Evolutionary conservation across 2,329 filamentous ascomycete genomes (phyloP), one percentile per base, ranked within the genome.

Genomic region (Penicillium sclerotigenum): DNA sequence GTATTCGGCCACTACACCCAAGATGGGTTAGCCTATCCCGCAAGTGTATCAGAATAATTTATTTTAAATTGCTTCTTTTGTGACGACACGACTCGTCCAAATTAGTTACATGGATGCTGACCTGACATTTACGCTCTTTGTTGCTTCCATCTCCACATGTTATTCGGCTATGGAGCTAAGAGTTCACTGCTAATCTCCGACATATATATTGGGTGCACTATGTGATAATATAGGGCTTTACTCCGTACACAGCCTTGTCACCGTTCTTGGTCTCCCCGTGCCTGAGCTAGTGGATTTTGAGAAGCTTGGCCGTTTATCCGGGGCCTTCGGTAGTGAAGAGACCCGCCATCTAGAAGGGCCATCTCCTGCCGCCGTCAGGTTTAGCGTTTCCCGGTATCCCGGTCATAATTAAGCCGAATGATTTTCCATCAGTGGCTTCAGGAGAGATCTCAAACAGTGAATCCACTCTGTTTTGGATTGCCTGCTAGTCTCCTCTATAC

Each of bases 381-480:
- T 43, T 49, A 58, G 46, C 34, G 42, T 42, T 42, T 49, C 47
- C 50, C 42, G 57, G 41, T 43, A 40, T 42, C 38, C 37, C 33
- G 43, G 45, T 43, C 52, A 52, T 28, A 51, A 53, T 54, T 26
- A 43, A 47, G 37, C 29, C 38, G 52, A 56, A 45, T 16, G 7
- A 26, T 26, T 11, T 41, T 40, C 42, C 47, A 36, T 33, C n/a
- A 41, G 42, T 42, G 40, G 41, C 18, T 46, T 9, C 20, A 31
- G n/a, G 36, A 37, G 29, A 36, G 40, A 43, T 33, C 49, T 54
- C 26, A 53, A 57, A 57, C 42, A 46, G 28, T 22, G 56, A 58
- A 52, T 20, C 60, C 59, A 62, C 62, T 50, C 14, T 59, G 58
- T 62, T 48, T 56, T 57, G 54, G 57, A 56, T 56, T 28, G 47